Conservation (phyloP, 2,329 filamentous ascomycete species). For the Didymella segeticola region DNA sequence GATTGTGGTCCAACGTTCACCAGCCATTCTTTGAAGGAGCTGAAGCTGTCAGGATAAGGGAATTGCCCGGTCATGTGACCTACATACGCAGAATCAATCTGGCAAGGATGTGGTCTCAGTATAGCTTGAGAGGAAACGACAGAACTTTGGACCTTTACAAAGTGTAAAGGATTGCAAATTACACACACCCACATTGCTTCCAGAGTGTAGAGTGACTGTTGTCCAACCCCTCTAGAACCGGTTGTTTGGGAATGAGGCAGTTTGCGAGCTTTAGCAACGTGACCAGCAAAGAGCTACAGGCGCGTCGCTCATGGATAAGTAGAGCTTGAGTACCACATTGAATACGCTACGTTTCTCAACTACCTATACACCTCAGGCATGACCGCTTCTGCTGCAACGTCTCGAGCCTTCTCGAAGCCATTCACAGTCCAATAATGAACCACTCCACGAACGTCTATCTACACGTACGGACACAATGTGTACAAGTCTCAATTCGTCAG, state of each 20-base stretch:
- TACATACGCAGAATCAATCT: neutral
- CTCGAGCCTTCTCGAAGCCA: no score
- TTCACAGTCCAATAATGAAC: neutral
- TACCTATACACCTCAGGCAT: neutral
- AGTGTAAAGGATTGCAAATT: no score
- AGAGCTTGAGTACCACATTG: neutral
- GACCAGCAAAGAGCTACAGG: conserved; percentile 15
- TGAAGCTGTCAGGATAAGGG: no score
- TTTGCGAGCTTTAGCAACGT: conserved; percentile 29
- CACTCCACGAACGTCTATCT: neutral
- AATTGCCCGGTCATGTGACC: neutral
- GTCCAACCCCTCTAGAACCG: conserved; percentile 2
- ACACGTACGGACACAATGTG: neutral
- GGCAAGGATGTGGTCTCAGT: neutral
- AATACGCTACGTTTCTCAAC: neutral
- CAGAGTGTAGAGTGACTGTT: neutral
- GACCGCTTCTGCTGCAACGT: neutral
- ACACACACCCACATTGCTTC: neutral
- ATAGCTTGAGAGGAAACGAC: neutral
- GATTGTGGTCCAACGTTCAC: no score
- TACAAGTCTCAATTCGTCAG: neutral
- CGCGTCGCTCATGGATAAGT: neutral
- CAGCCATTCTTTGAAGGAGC: no score
- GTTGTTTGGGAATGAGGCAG: conserved; percentile 24
- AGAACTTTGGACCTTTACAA: no score